Percentiles rank a stretch among this genome's conserved stretches.
These are phyloP conservation scores for Orbilia brochopaga DNA, from an alignment of 2,329 filamentous ascomycete species.

Conservation along the genomic window DNA sequence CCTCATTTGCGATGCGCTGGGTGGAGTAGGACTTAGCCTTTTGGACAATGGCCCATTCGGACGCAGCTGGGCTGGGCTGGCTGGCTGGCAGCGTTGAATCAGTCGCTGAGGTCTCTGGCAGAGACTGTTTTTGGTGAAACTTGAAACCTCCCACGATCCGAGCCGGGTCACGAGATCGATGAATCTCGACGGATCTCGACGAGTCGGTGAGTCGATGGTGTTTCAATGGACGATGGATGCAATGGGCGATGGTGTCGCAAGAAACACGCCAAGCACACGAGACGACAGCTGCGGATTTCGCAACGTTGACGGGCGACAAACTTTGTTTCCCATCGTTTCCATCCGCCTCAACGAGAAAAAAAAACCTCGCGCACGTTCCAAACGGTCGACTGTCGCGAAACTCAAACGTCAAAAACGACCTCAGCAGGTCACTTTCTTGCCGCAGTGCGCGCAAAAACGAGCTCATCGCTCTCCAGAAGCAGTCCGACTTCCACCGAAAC, in stretches of 20 bases:
- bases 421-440: background rate
- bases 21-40: background rate
- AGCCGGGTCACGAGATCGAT: slow-evolving; percentile 21
- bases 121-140: background rate
- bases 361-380: slow-evolving; percentile 36
- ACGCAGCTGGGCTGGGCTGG: no score
- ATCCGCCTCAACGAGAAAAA: background rate
- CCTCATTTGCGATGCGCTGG: slow-evolving; percentile 16
- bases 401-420: background rate
- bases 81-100: slow-evolving; percentile 1
- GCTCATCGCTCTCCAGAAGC: background rate
- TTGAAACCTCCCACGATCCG: slow-evolving; percentile 17
- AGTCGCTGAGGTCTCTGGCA: background rate
- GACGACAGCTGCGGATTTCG: background rate
- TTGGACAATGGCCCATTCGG: slow-evolving; percentile 2
- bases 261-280: background rate
- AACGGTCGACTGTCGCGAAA: slow-evolving; percentile 29
- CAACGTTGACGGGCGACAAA: no score
- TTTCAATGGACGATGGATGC: background rate
- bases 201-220: background rate
- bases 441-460: background rate
- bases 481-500: background rate
- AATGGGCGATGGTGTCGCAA: background rate
- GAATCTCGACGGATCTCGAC: background rate
- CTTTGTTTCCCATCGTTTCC: background rate